These are phyloP conservation scores for Yamadazyma diospyri DNA, from an alignment of 1,139 yeast genomes.

Conservation along the genomic window DNA sequence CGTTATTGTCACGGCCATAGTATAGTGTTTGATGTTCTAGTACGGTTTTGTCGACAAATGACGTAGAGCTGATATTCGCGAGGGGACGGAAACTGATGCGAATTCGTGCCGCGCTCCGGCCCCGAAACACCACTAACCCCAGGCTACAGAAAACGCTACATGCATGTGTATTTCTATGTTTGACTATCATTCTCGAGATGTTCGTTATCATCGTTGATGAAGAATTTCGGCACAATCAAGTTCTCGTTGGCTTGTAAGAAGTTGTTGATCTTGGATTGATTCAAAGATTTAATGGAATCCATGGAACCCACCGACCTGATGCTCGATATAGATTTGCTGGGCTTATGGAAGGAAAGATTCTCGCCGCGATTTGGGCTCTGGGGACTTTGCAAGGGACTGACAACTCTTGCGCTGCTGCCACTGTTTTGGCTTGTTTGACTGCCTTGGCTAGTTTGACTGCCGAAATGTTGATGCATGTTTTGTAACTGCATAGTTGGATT, in stretches of 20 bases:
- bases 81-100: too few relatives aligned
- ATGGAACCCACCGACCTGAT: slow-evolving; percentile 9
- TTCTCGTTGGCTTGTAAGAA: slow-evolving; percentile 16
- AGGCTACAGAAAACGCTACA: too few relatives aligned
- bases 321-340: slow-evolving; percentile 6
- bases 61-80: slow-evolving; percentile 1
- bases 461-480: background rate
- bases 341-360: slow-evolving; percentile 2
- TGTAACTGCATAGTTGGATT: too few relatives aligned
- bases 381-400: slow-evolving; percentile 2
- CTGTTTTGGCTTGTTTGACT: slow-evolving; percentile 2
- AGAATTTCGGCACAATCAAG: slow-evolving; percentile 15
- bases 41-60: slow-evolving; percentile 2
- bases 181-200: background rate
- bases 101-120: too few relatives aligned
- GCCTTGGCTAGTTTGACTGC: slow-evolving; percentile 1
- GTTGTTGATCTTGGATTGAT: slow-evolving; percentile 12
- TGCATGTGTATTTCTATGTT: too few relatives aligned
- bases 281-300: slow-evolving; percentile 12
- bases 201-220: slow-evolving; percentile 16
- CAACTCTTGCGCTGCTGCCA: background rate
- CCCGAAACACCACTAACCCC: too few relatives aligned
- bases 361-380: background rate
- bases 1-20: slow-evolving; percentile 15
- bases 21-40: background rate